Base-by-base conservation (phyloP, 257 asterid genomes). In the Thymus mandschuricus region DNA sequence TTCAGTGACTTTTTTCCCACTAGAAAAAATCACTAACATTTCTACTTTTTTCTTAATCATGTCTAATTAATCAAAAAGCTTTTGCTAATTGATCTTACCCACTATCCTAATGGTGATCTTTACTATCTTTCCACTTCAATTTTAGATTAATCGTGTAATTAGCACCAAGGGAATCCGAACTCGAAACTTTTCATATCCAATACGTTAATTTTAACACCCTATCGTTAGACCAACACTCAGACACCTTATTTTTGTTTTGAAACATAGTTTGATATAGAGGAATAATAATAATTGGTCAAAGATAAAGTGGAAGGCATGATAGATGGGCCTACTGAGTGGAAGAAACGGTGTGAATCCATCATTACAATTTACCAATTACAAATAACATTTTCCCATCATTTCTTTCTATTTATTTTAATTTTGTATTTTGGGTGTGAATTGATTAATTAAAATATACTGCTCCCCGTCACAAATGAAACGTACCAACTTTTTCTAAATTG, bases 301-400 rank as follows among this genome's bases (percentile, higher is more conserved):
- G 80, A 66, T 54, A 52, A 72, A 76, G 79, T 74, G 84, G 69
- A 72, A 66, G 81, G 77, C 76, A 84, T 79, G 80, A 75, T 73
- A 10, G 8, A 21, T 43, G 90, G 61, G 31, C 91, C 93, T 86
- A 82, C 79, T 82, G 79, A 85, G 91, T 89, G 96, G 90, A 81
- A 76, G 70, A 82, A 82, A 82, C 92, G 94, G 92, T 89, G 96
- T 85, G 80, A 81, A 67, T 59, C 80, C 85, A 89, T 89, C 88
- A 88, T 88, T 81, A 76, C 60, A 2, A 10, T 38, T 38, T 3
- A 3, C 3, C 6, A 59, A 34, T 21, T 21, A 70, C 48, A 33
- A 10, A 52, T 70, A 21, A 58, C 73, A 76, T 71, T 65, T 67
- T 69, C 15, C 62, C 67, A 85, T 83, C 85, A 79, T 81, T 77